Conservation (phyloP, 805 yeast species). For the Schwanniomyces yamadae region DNA sequence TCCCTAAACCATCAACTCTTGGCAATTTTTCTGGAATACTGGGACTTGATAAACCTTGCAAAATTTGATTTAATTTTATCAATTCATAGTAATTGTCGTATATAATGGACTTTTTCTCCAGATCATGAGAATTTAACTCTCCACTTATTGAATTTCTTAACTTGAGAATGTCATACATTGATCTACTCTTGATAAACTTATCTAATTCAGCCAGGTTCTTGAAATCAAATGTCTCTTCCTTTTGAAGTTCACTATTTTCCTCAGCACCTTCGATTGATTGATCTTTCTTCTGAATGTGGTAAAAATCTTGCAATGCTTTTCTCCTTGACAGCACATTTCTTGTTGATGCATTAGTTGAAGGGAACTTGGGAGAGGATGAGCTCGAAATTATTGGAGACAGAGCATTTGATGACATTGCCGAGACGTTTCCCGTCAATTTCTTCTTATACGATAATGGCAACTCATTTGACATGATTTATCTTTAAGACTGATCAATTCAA, state of each 20-base stretch:
- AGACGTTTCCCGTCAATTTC: conserved; percentile 7
- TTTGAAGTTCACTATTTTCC: not conserved
- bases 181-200: conserved; percentile 19
- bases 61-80: conserved; percentile 61
- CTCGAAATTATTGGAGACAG: conserved; percentile 4
- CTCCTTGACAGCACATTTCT: conserved; percentile 40
- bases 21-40: conserved; percentile 4
- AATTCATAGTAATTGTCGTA: conserved; percentile 75
- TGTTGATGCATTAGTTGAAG: conserved; percentile 3
- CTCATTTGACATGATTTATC: conserved; percentile 5
- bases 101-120: conserved; percentile 66
- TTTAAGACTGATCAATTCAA: not conserved
- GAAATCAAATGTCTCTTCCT: conserved; percentile 6
- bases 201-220: conserved; percentile 18
- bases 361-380: conserved; percentile 5
- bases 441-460: conserved; percentile 31
- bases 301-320: conserved; percentile 43
- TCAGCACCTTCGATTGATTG: conserved; percentile 6
- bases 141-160: conserved; percentile 38
- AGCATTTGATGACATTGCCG: conserved; percentile 2
- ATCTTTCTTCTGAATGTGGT: conserved; percentile 27
- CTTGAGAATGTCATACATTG: conserved; percentile 30
- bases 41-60: conserved; percentile 25
- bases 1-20: conserved; percentile 7
- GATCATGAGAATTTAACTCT: conserved; percentile 51